These are phyloP conservation scores for Collybia sordida DNA, from an alignment of 768 basidiomycete genomes.

Conservation along the genomic window DNA sequence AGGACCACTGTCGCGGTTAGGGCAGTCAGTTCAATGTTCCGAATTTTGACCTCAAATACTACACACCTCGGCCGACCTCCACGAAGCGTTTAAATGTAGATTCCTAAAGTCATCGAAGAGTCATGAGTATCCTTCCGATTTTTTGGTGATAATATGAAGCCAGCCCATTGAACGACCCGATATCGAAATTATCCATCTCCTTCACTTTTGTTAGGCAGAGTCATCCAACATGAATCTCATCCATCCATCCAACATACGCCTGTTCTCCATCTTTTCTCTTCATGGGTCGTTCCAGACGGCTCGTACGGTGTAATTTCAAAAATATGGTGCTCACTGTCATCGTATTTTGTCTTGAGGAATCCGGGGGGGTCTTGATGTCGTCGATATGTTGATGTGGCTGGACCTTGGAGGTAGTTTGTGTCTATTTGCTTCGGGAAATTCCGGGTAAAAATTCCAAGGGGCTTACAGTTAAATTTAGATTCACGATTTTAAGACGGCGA, in stretches of 20 bases:
- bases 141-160: not conserved
- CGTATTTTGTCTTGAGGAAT: constrained; percentile 31
- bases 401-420: constrained; percentile 15
- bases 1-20: constrained; percentile 70
- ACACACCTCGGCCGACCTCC: constrained; percentile 92
- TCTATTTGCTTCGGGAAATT: constrained; percentile 18
- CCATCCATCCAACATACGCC: constrained; percentile 24
- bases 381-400: constrained; percentile 17
- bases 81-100: constrained; percentile 97
- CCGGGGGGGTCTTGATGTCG: constrained; percentile 23
- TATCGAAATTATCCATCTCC: constrained; percentile 2
- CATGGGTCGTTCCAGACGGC: constrained; percentile 12
- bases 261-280: constrained; percentile 8
- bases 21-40: constrained; percentile 2
- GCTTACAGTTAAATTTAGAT: no score
- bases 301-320: constrained; percentile 9
- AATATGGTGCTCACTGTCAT: constrained; percentile 28
- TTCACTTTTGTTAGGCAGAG: constrained; percentile 3
- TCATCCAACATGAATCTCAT: constrained; percentile 10
- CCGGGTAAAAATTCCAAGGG: no score
- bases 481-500: no score
- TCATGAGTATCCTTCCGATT: constrained; percentile 10
- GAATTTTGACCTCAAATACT: not conserved
- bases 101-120: constrained; percentile 38
- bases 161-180: constrained; percentile 6